Percentiles rank a stretch among this genome's conserved stretches.
These are phyloP conservation scores for Stagonosporopsis tanaceti DNA, from an alignment of 2,329 filamentous ascomycete genomes.

Conservation along the genomic window DNA sequence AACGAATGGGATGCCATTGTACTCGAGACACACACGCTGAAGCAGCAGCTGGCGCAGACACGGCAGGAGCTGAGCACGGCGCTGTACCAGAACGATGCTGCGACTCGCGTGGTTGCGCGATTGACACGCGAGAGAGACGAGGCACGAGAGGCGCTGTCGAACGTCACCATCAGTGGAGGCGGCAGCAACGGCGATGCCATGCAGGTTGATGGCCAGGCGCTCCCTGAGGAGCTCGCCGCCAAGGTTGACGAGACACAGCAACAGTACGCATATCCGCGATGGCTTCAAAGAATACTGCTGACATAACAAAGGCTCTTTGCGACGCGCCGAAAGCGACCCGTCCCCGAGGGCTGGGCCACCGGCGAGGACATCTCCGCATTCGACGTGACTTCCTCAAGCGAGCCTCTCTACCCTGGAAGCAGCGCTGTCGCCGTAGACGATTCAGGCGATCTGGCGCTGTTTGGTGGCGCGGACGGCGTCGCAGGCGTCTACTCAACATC, in stretches of 20 bases:
- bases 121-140: slow-evolving; percentile 92
- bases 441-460: slow-evolving; percentile 71
- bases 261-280: slow-evolving; percentile 63
- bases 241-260: slow-evolving; percentile 83
- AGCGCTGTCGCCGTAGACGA: slow-evolving; percentile 66
- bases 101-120: slow-evolving; percentile 91
- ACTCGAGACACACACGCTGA: slow-evolving; percentile 88
- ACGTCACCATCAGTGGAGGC: slow-evolving; percentile 74
- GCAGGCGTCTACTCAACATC: slow-evolving; percentile 81
- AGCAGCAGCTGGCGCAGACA: slow-evolving; percentile 87
- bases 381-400: slow-evolving; percentile 61
- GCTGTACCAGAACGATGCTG: slow-evolving; percentile 96
- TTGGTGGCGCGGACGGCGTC: slow-evolving; percentile 77
- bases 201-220: slow-evolving; percentile 83
- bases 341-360: slow-evolving; percentile 86
- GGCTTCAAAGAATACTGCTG: slow-evolving; percentile 21
- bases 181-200: slow-evolving; percentile 77
- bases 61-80: slow-evolving; percentile 92
- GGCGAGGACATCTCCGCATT: slow-evolving; percentile 72
- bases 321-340: slow-evolving; percentile 85
- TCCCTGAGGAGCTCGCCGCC: slow-evolving; percentile 75
- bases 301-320: slow-evolving; percentile 73
- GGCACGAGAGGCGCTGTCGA: slow-evolving; percentile 85
- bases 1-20: slow-evolving; percentile 98
- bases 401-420: slow-evolving; percentile 67